Conservation (phyloP, 2,329 filamentous ascomycete genomes). For the Aspergillus spinulosporus region DNA sequence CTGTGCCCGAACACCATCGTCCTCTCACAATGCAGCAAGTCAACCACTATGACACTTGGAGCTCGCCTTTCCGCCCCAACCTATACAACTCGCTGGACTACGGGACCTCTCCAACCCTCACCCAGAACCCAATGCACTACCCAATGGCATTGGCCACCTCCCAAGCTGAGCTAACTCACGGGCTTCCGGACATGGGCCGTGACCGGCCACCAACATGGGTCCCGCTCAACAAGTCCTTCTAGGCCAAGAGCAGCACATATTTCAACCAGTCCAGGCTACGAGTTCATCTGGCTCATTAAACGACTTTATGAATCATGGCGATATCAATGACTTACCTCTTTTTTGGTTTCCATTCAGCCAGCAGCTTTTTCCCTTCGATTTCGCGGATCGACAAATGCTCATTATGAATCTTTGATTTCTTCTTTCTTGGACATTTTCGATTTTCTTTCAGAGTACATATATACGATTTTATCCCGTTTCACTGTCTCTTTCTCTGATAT, state of each 20-base stretch:
- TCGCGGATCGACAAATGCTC: constrained; percentile 4
- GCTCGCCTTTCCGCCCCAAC: constrained; percentile 35
- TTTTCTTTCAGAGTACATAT: constrained; percentile 24
- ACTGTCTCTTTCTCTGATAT: constrained; percentile 6
- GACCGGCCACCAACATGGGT: constrained; percentile 22
- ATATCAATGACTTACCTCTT: background rate
- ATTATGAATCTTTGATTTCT: background rate
- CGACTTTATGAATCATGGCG: constrained; percentile 9
- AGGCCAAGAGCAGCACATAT: constrained; percentile 9
- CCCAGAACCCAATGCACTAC: constrained; percentile 31
- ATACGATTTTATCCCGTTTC: constrained; percentile 18
- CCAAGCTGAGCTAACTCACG: constrained; percentile 28
- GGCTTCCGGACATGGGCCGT: constrained; percentile 18
- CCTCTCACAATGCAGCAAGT: constrained; percentile 22
- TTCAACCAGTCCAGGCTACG: background rate
- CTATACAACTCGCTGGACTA: constrained; percentile 38
- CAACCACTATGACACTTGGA: constrained; percentile 33
- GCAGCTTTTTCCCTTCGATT: background rate
- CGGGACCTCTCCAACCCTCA: constrained; percentile 25
- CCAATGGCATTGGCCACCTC: constrained; percentile 29
- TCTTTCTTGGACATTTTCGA: constrained; percentile 5
- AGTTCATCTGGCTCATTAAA: constrained; percentile 13
- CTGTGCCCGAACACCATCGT: constrained; percentile 27
- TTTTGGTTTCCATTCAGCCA: background rate
- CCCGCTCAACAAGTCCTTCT: constrained; percentile 34